A percentile compares a stretch with the other conserved stretches of the same genome.
These are phyloP conservation scores for Dendryphion nanum DNA, from an alignment of 2,329 filamentous ascomycete genomes.

Conservation along the genomic window DNA sequence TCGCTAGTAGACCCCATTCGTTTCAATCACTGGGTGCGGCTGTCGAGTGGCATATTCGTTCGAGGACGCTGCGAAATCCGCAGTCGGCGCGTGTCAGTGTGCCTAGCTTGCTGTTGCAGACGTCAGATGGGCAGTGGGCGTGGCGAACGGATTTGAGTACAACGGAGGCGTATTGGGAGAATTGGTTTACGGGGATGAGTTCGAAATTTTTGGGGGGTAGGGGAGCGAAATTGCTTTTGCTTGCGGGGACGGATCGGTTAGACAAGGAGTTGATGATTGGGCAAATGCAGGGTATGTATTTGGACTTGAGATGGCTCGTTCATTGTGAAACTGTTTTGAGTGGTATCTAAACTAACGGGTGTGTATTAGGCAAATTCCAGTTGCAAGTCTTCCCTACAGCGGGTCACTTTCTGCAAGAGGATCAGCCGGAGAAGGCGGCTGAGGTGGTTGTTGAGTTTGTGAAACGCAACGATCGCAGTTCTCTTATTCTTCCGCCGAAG, in stretches of 20 bases:
- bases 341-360: too few species aligned
- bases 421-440: slow-evolving; percentile 87
- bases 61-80: slow-evolving; percentile 79
- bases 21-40: slow-evolving; percentile 77
- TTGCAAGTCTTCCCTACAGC: slow-evolving; percentile 92
- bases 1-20: slow-evolving; percentile 73
- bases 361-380: slow-evolving; percentile 76
- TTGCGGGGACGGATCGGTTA: slow-evolving; percentile 85
- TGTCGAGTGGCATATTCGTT: slow-evolving; percentile 92
- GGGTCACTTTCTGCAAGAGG: slow-evolving; percentile 95
- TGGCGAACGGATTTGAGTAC: slow-evolving; percentile 84
- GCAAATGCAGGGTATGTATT: slow-evolving; percentile 81
- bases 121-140: slow-evolving; percentile 55
- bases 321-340: too few species aligned
- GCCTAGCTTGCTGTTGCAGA: slow-evolving; percentile 67
- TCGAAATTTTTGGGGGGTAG: slow-evolving; percentile 79
- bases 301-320: too few species aligned
- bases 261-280: slow-evolving; percentile 93
- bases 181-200: slow-evolving; percentile 87
- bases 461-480: slow-evolving; percentile 81
- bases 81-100: slow-evolving; percentile 85
- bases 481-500: slow-evolving; percentile 86
- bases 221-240: slow-evolving; percentile 79
- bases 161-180: slow-evolving; percentile 90
- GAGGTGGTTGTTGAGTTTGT: slow-evolving; percentile 86